Conservation (phyloP, 176 grass and related monocot species). For the Raddia distichophylla region DNA sequence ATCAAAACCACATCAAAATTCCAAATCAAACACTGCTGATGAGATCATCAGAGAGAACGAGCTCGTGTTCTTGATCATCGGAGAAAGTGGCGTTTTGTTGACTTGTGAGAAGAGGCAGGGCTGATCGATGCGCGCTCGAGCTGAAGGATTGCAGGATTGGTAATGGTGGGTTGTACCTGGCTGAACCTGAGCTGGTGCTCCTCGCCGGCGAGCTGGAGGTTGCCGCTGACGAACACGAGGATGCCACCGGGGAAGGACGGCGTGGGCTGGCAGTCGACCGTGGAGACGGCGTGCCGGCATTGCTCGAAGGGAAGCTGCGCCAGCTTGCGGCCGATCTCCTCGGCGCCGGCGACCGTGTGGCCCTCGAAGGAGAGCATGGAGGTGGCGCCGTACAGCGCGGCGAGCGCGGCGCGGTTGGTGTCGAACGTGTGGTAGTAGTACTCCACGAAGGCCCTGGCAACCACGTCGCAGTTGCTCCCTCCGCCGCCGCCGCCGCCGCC, state of each 20-base stretch:
- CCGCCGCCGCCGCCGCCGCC: background rate
- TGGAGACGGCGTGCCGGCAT: conserved; percentile 62
- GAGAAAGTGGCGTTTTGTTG: background rate
- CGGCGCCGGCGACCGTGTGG: conserved; percentile 48
- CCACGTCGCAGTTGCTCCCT: conserved; percentile 50
- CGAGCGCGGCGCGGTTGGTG: conserved; percentile 54
- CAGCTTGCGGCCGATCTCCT: conserved; percentile 61
- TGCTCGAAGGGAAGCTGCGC: conserved; percentile 65
- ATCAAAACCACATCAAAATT: background rate
- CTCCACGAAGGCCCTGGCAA: conserved; percentile 75
- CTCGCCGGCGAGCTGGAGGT: conserved; percentile 74
- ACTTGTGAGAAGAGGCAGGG: background rate
- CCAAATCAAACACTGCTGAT: background rate
- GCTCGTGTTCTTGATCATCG: background rate
- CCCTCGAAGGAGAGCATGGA: conserved; percentile 91
- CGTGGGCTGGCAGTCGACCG: conserved; percentile 77
- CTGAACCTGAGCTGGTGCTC: conserved; percentile 85
- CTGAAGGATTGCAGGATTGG: background rate
- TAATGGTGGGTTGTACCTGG: conserved; percentile 45
- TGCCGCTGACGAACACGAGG: conserved; percentile 76
- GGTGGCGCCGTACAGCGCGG: conserved; percentile 54
- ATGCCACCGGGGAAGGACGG: conserved; percentile 51
- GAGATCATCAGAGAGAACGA: too few relatives aligned
- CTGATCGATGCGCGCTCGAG: background rate
- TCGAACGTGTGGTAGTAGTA: conserved; percentile 84